Evolutionary conservation across 805 yeast species (phyloP), one percentile per base, ranked within the genome.

Genomic region (Metschnikowia lachancei): DNA sequence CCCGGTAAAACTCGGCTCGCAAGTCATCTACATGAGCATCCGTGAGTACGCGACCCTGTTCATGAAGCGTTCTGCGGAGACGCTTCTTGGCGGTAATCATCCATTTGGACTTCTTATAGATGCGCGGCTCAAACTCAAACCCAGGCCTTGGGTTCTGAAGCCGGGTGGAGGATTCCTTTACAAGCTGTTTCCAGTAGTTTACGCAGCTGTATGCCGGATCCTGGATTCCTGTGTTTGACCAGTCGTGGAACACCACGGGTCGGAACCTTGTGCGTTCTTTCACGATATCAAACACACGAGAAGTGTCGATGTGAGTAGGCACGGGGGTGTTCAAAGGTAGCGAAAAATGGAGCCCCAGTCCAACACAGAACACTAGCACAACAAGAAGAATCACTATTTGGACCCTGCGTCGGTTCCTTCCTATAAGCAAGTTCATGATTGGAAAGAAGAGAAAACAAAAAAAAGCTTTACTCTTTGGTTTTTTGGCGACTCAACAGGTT

Each of bases 51-150:
- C 26, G 32, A 4, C 58, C 61, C 24, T 52, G 36, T 6, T 38
- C 34, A 12, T 49, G 41, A 22, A 58, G 55, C 29, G 52, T 33
- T 28, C 46, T 41, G 32, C 56, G 58, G 19, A 50, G 44, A 24
- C 37, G 36, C 30, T 45, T 51, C 36, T 50, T 55, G 28, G 55
- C 55, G 16, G 54, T 54, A 18, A 62, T 45, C 11, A 65, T 22
- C 66, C 70, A 67, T 39, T 57, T 53, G 30, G 53, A 56, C 39
- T 59, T 54, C 39, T 63, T 58, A 45, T 62, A 67, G 3, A 66
- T 36, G 5, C 41, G 34, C 2, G 49, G 45, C 17, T 46, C 49
- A 10, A 36, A 22, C n/a, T 8, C 30, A 29, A 33, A 44, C 16
- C 30, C 31, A 3, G 47, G 43, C 12, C 13, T 26, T 16, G 47